phyloP scores from a whole-genome alignment of 441 rosid genomes.

The Eutrema salsugineum region DNA sequence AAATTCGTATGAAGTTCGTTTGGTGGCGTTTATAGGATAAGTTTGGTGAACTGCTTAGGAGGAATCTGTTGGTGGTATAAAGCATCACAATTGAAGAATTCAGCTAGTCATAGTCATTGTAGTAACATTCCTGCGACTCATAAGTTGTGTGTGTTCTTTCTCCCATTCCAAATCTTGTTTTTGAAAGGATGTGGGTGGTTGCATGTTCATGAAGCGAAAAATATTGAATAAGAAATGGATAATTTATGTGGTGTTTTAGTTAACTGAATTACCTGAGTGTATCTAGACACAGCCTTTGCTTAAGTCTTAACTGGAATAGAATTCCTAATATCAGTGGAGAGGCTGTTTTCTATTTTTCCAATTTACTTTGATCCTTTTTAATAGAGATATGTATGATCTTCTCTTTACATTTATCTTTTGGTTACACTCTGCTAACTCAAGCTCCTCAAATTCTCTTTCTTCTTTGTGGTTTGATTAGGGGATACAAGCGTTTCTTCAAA shows the following conservation, averaged over 20 bases:
- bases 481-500: constrained; percentile 76
- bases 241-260: background rate
- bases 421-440: background rate
- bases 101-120: background rate
- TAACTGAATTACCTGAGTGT: background rate
- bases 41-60: background rate
- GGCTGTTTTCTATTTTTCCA: background rate
- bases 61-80: background rate
- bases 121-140: background rate
- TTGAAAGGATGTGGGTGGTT: background rate
- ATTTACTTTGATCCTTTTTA: background rate
- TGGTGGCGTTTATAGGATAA: background rate
- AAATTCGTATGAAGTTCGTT: background rate
- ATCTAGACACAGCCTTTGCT: background rate
- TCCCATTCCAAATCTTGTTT: background rate
- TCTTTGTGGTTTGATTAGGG: constrained; percentile 45
- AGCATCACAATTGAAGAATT: background rate
- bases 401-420: background rate
- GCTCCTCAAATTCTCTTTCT: background rate
- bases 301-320: background rate
- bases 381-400: background rate
- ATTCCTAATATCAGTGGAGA: background rate
- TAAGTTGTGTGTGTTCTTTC: constrained; percentile 1
- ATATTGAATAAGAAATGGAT: background rate
- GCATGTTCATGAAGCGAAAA: background rate